A percentile compares a stretch with the other conserved stretches of the same genome.
Conservation (phyloP, 768 basidiomycete genomes). For the Phlebiopsis flavidoalba region DNA sequence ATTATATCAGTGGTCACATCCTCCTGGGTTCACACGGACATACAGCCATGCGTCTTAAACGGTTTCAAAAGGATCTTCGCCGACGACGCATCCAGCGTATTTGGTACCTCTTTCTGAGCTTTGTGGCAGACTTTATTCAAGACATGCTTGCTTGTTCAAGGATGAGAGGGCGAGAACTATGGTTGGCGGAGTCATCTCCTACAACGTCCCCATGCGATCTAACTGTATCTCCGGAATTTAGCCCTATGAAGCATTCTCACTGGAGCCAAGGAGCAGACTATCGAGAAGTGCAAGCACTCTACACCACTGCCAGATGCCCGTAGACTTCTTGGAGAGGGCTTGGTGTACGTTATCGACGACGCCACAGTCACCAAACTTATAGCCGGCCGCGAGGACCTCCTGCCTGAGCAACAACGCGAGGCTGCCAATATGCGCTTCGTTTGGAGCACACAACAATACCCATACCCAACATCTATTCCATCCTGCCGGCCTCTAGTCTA, state of each 20-base stretch:
- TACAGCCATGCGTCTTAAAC: no score
- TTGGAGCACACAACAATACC: conserved; percentile 10
- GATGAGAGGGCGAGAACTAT: neutral
- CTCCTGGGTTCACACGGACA: no score
- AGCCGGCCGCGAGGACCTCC: neutral
- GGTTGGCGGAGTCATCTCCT: neutral
- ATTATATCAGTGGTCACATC: no score
- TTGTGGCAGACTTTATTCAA: neutral
- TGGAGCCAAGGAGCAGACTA: neutral
- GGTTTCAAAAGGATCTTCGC: no score
- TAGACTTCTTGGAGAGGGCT: neutral
- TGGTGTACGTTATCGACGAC: neutral
- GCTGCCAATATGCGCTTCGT: neutral
- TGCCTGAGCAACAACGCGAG: neutral
- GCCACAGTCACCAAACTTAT: neutral
- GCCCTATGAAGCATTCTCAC: neutral
- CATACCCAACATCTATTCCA: conserved; percentile 13
- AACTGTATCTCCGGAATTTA: neutral
- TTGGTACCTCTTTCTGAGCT: neutral
- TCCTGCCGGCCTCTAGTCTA: neutral
- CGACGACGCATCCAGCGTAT: no score
- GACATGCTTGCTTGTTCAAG: neutral
- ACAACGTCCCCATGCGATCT: no score
- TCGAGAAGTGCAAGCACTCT: neutral
- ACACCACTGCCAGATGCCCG: neutral